Evolutionary conservation across 2,329 filamentous ascomycete species (phyloP), one percentile per base, ranked within the genome.

Genomic region (Sporothrix protearum): DNA sequence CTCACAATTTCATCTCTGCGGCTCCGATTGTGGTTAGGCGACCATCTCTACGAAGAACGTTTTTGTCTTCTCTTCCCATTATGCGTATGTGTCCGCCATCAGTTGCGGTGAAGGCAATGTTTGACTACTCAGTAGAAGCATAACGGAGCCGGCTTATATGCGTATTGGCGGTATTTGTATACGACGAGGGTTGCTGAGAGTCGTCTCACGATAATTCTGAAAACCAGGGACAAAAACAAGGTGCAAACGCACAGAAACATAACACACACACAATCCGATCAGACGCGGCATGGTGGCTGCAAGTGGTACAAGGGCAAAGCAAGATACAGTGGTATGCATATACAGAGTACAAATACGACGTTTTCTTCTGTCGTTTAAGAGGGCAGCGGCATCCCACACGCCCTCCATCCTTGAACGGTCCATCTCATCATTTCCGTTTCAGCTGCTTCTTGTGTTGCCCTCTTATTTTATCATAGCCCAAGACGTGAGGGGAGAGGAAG

Each of bases 401-500:
- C 67, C 47, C 33, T 47, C 42, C 42, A 53, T 53, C 49, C 42
- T 68, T 55, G 30, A 53, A 55, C 64, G 28, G 47, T 22, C 30
- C 57, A 39, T 69, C 67, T 45, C 49, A 57, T 64, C 39, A 30
- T 30, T 57, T 36, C 67, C 51, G 67, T 69, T 69, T 69, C 67
- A 69, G 33, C 64, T 51, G 36, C 53, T 30, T 30, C 19, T n/a
- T 63, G 42, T 16, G 12, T 19, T 19, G 14, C 10, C 14, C 19
- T 12, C 19, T 5, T 12, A n/a, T 51, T 30, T 64, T 30, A 67
- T 36, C 51, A 33, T 28, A 16, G 64, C 45, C 45, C 8, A n/a
- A n/a, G n/a, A n/a, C n/a, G 33, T 36, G 22, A 28, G 45, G 64
- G 28, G 2, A 28, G 57, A 4, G 1, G 6, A n/a, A 42, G 14